Base-by-base conservation (phyloP, 345 rosid species). In the Psidium guajava region DNA sequence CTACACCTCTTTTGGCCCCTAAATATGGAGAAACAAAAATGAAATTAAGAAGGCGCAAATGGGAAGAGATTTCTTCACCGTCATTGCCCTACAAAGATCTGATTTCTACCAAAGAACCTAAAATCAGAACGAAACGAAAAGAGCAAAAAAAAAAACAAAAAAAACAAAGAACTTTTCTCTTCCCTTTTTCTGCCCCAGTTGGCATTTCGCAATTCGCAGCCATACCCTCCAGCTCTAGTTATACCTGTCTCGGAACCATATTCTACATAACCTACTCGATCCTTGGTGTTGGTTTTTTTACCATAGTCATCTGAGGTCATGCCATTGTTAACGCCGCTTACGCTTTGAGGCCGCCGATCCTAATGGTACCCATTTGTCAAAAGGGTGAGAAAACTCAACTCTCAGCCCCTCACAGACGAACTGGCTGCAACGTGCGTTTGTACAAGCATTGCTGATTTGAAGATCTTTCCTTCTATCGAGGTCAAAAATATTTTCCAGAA, bases 401-500 rank as follows among this genome's bases (percentile, higher is more conserved):
- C 47, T 55, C 83, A 53, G 59, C 53, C n/a, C n/a, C 83, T 82
- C 0, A 24, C 59, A 28, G 58, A 82, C 59, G 47, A 82, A 82
- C 32, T 27, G 58, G 25, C 83, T 40, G 42, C 42, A 82, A 24
- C 80, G 36, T 69, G 80, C 80, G 2, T 69, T 69, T 69, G 80
- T 42, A 69, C 80, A 83, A 82, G 81, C 73, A 83, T 47, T n/a
- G 82, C 85, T 24, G 32, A 59, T 69, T 20, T 14, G 49, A 84
- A 40, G 47, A 54, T 27, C 44, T 50, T 85, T 21, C 51, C 47
- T 16, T 57, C 21, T 44, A 52, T 20, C 22, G 87, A 85, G 74
- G 83, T 95, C 90, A 97, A 80, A 93, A 88, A 88, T 95, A 97
- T 85, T 96, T 96, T 84, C 99, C 99, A 25, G 99, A 97, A 85